Percentiles rank a stretch among this genome's conserved stretches.
Conservation (phyloP, 2,329 filamentous ascomycete species). For the Dactylonectria estremocensis region DNA sequence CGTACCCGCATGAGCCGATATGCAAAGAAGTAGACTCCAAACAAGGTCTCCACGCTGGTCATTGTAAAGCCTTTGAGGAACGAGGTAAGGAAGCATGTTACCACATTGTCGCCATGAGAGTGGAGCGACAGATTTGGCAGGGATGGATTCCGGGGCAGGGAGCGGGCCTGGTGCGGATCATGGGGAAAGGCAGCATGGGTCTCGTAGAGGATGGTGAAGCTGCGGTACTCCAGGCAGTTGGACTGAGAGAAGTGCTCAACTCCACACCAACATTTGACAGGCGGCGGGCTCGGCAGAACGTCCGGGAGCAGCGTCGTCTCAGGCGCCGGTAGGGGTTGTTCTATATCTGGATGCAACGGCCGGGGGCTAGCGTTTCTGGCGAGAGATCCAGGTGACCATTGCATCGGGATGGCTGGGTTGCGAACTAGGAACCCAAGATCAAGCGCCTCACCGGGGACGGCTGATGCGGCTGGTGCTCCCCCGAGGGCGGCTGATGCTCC, state of each 20-base stretch:
- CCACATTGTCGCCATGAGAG: conserved; percentile 42
- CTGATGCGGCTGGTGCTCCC: too few species aligned
- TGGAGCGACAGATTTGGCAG: conserved; percentile 44
- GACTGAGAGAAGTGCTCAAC: conserved; percentile 41
- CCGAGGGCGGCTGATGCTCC: conserved; percentile 18
- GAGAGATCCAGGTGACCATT: conserved; percentile 11
- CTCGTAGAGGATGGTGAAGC: conserved; percentile 46
- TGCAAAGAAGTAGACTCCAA: conserved; percentile 45
- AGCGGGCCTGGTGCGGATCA: conserved; percentile 35
- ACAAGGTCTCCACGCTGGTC: conserved; percentile 42
- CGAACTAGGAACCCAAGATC: conserved; percentile 19
- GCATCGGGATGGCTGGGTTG: conserved; percentile 29
- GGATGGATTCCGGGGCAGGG: conserved; percentile 43
- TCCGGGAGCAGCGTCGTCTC: conserved; percentile 24
- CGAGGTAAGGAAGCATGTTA: conserved; percentile 40
- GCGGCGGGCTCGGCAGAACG: conserved; percentile 32
- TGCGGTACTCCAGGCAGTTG: conserved; percentile 46
- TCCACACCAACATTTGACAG: conserved; percentile 47
- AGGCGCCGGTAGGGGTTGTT: conserved; percentile 25
- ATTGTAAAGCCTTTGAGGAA: conserved; percentile 45
- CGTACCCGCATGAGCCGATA: conserved; percentile 45
- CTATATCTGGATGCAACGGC: conserved; percentile 9
- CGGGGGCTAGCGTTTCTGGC: conserved; percentile 8
- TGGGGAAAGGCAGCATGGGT: conserved; percentile 42
- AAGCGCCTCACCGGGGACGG: conserved; percentile 27